Base-by-base conservation (phyloP, 176 grass and related monocot species). In the Oryza punctata region DNA sequence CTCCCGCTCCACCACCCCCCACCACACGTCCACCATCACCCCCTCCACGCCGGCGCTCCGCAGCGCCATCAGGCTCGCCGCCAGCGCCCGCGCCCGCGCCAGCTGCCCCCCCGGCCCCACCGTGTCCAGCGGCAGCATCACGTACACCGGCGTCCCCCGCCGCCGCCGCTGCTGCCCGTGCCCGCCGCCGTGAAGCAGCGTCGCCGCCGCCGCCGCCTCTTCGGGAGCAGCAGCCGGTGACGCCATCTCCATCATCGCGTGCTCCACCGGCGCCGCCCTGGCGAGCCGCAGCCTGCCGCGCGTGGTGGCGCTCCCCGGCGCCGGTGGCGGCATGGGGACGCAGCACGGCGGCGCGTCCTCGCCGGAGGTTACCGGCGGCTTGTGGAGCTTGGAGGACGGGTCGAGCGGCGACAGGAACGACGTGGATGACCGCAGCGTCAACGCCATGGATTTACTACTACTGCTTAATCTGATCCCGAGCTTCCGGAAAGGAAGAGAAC, bases 11-110 rank as follows among this genome's bases (percentile, higher is more conserved):
- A 95, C 96, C 49, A 98, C 27, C 15, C 93, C 96, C 96, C 96
- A 98, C 96, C 96, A 98, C 80, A 94, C 96, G 78, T 98, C 96
- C 38, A 88, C 93, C 93, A 98, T 98, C 43, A 98, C 93, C 15
- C 96, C 96, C 88, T 98, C 91, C 78, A 88, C 96, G n/a, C 96
- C 93, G 11, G 91, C 96, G 85, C 77, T 88, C 57, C 85, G 80
- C 70, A 98, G 83, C 33, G 96, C 93, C 93, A 89, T 84, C 59
- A 98, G 88, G 41, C 93, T 94, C 10, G 93, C 93, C 54, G 90
- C 90, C 73, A 98, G 21, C 26, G 93, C 93, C 28, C 91, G 73
- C 14, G 70, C 83, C 60, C 89, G 67, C 8, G 60, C 64, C 69
- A 98, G 68, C 59, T 78, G 44, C 0, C 93, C 92, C 35, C 81